phyloP scores from a whole-genome alignment of 345 rosid species.

The Lenwebbia sp. region DNA sequence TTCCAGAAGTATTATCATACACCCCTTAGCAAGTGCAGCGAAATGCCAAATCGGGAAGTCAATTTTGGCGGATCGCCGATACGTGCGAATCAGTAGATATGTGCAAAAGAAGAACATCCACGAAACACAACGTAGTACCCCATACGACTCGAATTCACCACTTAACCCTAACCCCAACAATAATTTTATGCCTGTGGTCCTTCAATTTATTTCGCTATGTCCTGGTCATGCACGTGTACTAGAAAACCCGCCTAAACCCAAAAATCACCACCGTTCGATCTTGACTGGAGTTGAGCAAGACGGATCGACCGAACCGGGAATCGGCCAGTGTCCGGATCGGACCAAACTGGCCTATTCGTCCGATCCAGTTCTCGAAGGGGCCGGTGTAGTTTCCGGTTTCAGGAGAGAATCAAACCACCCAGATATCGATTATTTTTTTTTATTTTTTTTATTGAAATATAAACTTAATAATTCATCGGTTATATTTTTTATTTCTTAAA shows the following conservation, averaged over 20 bases:
- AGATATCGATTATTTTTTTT: too few relatives aligned
- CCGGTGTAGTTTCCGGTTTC: too few relatives aligned
- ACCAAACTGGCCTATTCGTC: too few relatives aligned
- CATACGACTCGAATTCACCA: neutral
- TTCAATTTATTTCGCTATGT: neutral
- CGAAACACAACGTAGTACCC: neutral
- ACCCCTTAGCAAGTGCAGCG: too few relatives aligned
- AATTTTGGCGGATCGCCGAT: neutral
- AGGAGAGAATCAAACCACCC: too few relatives aligned
- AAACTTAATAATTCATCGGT: too few relatives aligned
- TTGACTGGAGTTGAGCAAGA: neutral
- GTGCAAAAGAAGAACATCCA: neutral
- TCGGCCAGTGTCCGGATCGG: too few relatives aligned
- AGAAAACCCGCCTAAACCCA: neutral
- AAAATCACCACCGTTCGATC: neutral
- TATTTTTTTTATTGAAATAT: too few relatives aligned
- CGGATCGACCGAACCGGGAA: too few relatives aligned
- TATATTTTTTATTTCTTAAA: too few relatives aligned
- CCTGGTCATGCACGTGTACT: neutral
- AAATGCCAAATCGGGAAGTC: neutral
- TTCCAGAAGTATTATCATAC: too few relatives aligned
- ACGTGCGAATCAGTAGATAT: neutral
- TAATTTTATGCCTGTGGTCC: neutral
- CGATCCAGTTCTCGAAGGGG: too few relatives aligned
- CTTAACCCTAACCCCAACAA: neutral